phyloP scores from a whole-genome alignment of 2,329 filamentous ascomycete genomes.

The Magnaporthiopsis rhizophila region DNA sequence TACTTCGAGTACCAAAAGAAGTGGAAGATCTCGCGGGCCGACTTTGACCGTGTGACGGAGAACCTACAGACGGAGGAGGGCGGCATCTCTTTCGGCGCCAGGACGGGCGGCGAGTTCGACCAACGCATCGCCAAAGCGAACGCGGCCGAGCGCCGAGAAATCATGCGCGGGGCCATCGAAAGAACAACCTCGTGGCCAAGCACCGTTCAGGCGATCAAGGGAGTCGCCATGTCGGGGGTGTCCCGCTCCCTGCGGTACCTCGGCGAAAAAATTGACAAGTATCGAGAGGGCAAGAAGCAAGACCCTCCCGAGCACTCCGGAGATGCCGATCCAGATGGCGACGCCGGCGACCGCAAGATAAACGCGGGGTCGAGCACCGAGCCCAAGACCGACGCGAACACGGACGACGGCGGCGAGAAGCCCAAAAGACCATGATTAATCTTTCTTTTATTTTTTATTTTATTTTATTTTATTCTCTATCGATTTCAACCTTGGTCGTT shows the following conservation, averaged over 20 bases:
- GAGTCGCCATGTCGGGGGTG: conserved; percentile 69
- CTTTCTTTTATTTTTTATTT: neutral
- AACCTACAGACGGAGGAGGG: conserved; percentile 64
- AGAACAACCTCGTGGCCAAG: conserved; percentile 91
- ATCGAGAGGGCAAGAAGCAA: conserved; percentile 31
- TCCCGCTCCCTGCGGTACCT: conserved; percentile 66
- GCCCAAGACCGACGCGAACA: neutral
- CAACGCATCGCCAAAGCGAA: conserved; percentile 69
- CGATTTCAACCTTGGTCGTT: too few relatives aligned
- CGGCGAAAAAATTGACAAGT: conserved; percentile 71
- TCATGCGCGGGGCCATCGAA: conserved; percentile 69
- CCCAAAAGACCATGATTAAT: neutral
- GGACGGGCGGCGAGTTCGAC: conserved; percentile 80
- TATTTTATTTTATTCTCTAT: neutral
- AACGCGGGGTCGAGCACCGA: conserved; percentile 1
- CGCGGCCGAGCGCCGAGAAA: conserved; percentile 55
- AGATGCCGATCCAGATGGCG: neutral
- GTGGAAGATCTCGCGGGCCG: conserved; percentile 72
- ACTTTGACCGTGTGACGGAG: conserved; percentile 80
- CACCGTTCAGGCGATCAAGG: conserved; percentile 79
- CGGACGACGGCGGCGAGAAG: neutral
- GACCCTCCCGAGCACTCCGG: neutral
- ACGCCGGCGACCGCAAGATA: neutral
- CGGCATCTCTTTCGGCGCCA: conserved; percentile 56
- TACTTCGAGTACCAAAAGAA: conserved; percentile 95